A percentile compares a stretch with the other conserved stretches of the same genome.
These are phyloP conservation scores for Lentinula raphanica DNA, from an alignment of 768 basidiomycete species.

Conservation along the genomic window DNA sequence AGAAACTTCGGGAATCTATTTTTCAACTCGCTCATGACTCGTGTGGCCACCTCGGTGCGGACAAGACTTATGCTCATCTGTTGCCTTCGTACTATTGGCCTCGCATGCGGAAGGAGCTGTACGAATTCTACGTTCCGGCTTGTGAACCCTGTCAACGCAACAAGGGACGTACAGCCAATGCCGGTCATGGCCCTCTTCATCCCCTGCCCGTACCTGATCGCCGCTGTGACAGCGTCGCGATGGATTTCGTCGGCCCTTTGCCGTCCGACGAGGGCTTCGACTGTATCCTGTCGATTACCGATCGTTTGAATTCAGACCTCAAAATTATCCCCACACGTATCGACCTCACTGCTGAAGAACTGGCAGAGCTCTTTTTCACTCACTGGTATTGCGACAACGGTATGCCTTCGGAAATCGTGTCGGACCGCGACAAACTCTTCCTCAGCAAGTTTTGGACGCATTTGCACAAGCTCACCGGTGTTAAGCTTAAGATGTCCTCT, in stretches of 20 bases:
- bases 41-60: constrained; percentile 13
- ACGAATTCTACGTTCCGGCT: constrained; percentile 17
- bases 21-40: constrained; percentile 14
- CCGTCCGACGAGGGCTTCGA: constrained; percentile 17
- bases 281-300: constrained; percentile 15
- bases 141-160: constrained; percentile 22
- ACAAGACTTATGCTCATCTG: constrained; percentile 14
- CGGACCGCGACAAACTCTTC: neutral
- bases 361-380: too few species aligned
- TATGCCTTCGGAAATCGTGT: neutral
- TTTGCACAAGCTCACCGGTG: too few species aligned
- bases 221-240: constrained; percentile 6
- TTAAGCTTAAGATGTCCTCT: constrained; percentile 20
- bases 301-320: constrained; percentile 12
- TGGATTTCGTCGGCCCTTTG: constrained; percentile 23
- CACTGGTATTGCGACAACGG: too few species aligned
- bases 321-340: constrained; percentile 15
- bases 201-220: constrained; percentile 14
- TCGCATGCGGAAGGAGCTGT: constrained; percentile 20
- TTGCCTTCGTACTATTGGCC: constrained; percentile 12
- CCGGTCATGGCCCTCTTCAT: constrained; percentile 16
- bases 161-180: constrained; percentile 16
- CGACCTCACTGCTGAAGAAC: too few species aligned
- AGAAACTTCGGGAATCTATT: neutral
- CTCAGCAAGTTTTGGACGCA: too few species aligned